Base-by-base conservation (phyloP, 2,329 filamentous ascomycete species). In the Tolypocladium amazonense region DNA sequence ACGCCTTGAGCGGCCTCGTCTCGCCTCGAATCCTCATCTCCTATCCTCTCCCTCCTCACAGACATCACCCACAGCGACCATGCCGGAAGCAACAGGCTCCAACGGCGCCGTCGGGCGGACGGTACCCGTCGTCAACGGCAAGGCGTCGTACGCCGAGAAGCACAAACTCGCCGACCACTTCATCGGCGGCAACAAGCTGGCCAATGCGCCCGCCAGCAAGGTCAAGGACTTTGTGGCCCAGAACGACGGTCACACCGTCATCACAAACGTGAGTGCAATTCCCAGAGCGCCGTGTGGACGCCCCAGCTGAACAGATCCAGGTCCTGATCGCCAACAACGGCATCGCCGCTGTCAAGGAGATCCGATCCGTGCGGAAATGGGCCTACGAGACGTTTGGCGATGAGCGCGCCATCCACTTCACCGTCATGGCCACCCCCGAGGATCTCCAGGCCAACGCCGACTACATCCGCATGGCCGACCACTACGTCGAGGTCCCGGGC, bases 371-470 rank as follows among this genome's bases (percentile, higher is more conserved):
- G 72, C 89, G 94, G 76, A 99, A 97, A 92, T 99, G 94, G 94
- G 94, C 94, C 63, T 99, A 99, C 86, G 94, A 99, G 79, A 96
- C 90, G 9, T 99, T 99, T 73, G 93, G 94, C 79, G 92, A 99
- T 78, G 94, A 99, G 81, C 86, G 89, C 71, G 94, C 93, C 69
- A 97, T 99, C 72, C 92, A 97, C 74, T 99, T 99, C 80, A 99
- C 94, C 64, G 94, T 99, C 73, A 99, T 99, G 94, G 94, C 94
- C 68, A 99, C 94, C 45, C 94, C 94, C 56, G 94, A 99, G 79
- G 94, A 99, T 87, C 77, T 99, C 72, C 86, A 88, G 74, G 94
- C 94, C 73, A 99, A 99, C 75, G 94, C 94, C 67, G 94, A 99
- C 78, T 99, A 99, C 79, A 99, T 99, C 74, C 87, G 94, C 74